phyloP scores from a whole-genome alignment of 805 yeast genomes.

The Gaillardinia entomophila region DNA sequence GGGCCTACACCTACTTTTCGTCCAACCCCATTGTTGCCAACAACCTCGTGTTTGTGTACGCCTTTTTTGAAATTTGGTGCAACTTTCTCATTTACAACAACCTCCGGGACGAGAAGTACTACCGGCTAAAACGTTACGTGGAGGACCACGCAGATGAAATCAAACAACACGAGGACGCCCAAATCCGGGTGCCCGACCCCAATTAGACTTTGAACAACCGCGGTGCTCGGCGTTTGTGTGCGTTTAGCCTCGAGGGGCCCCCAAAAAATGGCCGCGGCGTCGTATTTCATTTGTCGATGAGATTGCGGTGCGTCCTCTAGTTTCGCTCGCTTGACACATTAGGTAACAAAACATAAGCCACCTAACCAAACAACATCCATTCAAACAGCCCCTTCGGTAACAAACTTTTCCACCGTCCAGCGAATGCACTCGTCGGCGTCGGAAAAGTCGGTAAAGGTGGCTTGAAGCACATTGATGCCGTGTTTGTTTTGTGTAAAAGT shows the following conservation, averaged over 20 bases:
- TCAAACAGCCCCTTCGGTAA: too few species aligned
- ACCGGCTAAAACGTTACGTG: constrained; percentile 38
- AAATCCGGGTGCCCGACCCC: constrained; percentile 27
- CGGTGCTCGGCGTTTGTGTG: too few species aligned
- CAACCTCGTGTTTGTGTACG: constrained; percentile 53
- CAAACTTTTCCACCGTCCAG: constrained; percentile 44
- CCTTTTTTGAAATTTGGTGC: constrained; percentile 66
- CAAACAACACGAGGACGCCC: constrained; percentile 21
- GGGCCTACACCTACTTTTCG: constrained; percentile 44
- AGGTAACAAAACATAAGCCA: too few species aligned
- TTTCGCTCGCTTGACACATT: too few species aligned
- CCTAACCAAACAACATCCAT: too few species aligned
- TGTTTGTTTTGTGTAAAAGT: constrained; percentile 22
- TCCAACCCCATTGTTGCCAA: constrained; percentile 48
- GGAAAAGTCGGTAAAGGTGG: constrained; percentile 43
- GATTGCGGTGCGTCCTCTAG: too few species aligned
- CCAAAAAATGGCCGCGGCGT: too few species aligned
- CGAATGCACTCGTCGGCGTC: constrained; percentile 52
- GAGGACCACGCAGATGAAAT: constrained; percentile 35
- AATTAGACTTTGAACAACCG: too few species aligned
- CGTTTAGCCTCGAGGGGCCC: too few species aligned
- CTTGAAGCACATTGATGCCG: constrained; percentile 37
- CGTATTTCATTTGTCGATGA: too few species aligned
- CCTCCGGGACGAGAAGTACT: constrained; percentile 58
- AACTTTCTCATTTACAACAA: constrained; percentile 57